A percentile compares a stretch with the other conserved stretches of the same genome.
phyloP scores from a whole-genome alignment of 805 yeast genomes.

The Cyberlindnera xishuangbannaensis region DNA sequence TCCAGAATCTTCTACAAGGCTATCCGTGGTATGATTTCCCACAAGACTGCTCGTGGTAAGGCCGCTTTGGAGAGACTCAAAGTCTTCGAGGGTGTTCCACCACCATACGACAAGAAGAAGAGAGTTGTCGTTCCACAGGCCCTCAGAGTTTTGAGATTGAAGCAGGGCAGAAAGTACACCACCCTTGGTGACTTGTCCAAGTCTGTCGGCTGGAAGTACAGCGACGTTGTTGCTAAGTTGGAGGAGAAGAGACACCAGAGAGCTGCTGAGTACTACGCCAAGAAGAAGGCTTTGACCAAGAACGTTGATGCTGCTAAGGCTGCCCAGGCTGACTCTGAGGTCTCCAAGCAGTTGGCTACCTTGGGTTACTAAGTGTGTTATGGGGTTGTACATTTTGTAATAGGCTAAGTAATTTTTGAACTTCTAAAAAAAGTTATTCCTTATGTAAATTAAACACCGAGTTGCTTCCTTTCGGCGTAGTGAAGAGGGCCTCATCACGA shows the following conservation, averaged over 20 bases:
- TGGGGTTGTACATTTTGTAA: too few species aligned
- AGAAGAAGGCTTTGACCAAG: constrained; percentile 94
- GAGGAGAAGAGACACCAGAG: constrained; percentile 99
- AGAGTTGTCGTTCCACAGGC: constrained; percentile 99
- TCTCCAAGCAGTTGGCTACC: constrained; percentile 88
- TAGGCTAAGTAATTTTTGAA: too few species aligned
- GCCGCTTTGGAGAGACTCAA: constrained; percentile 99
- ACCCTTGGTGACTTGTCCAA: constrained; percentile 94
- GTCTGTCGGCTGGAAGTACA: constrained; percentile 99
- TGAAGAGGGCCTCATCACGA: too few species aligned
- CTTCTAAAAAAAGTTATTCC: too few species aligned
- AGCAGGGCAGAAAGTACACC: constrained; percentile 99
- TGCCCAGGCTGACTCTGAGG: constrained; percentile 85
- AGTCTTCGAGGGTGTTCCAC: constrained; percentile 99
- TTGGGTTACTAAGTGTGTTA: constrained; percentile 88
- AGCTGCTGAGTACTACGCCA: constrained; percentile 98
- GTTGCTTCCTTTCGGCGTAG: too few species aligned
- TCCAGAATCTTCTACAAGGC: constrained; percentile 99
- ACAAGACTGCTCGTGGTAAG: constrained; percentile 99
- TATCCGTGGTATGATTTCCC: constrained; percentile 98
- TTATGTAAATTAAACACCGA: too few species aligned
- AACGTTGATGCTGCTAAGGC: constrained; percentile 84
- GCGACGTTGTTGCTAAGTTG: constrained; percentile 92
- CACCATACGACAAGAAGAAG: constrained; percentile 99
- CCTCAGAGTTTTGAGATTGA: constrained; percentile 96